Evolutionary conservation across 352 stramenopile genomes (phyloP), one percentile per base, ranked within the genome.

Genomic region (Phytopythium montanum): DNA sequence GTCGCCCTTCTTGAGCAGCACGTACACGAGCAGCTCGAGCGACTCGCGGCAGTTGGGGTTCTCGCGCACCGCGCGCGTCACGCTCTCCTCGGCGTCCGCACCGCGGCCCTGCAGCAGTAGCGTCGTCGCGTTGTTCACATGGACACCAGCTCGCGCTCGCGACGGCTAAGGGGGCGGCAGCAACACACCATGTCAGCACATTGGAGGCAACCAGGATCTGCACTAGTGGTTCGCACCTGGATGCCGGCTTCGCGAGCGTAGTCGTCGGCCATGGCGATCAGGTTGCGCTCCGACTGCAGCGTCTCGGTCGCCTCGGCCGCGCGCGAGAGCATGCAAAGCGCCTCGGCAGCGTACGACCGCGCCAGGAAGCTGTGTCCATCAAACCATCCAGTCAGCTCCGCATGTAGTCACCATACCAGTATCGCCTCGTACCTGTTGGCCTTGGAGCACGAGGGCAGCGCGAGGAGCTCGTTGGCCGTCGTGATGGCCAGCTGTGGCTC

Each of bases 261-360:
- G 21, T 88, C 76, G 45, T 94, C 86, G 2, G 86, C 84, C 69
- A 89, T 76, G 7, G 70, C 66, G 66, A 94, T 79, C 55, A 95
- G 66, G 31, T 93, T 76, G 39, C 75, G 78, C 54, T 91, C 80
- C 19, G 77, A 77, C 62, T 95, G 85, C 29, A 95, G 68, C 33
- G 72, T 63, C 49, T 88, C 68, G 1, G 84, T 89, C 18, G 88
- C 90, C 66, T 96, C 87, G 23, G 73, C 64, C 7, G 90, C 87
- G 48, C 87, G 78, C 39, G 87, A 96, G 21, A 97, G 71, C 75
- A 96, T 89, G 58, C 83, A 94, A 64, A 97, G 61, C 14, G 90
- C 90, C 68, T 97, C 90, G 0, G 90, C 89, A n/a, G 81, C 79
- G 66, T 97, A 97, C 39, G 88, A 92, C 29, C 81, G 84, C 23